phyloP scores from a whole-genome alignment of 2,329 filamentous ascomycete genomes.

The Ascosphaera acerosa region DNA sequence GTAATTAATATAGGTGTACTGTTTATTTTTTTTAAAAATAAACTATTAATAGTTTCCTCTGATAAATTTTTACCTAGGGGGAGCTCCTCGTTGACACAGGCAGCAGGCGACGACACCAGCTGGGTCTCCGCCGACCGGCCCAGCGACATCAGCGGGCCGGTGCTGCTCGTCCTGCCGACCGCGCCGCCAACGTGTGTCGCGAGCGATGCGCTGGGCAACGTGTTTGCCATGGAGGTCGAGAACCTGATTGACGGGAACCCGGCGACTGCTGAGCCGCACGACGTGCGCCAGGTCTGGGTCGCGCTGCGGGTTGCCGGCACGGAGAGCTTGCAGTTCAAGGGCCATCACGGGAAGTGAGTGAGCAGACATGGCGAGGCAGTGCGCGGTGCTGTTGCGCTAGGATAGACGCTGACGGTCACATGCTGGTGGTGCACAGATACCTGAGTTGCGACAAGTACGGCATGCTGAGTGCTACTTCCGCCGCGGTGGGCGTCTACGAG shows the following conservation, averaged over 20 bases:
- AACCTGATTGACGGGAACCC: constrained; percentile 71
- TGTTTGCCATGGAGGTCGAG: constrained; percentile 60
- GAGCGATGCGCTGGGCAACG: constrained; percentile 63
- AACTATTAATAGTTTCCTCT: too few species aligned
- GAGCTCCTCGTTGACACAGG: too few species aligned
- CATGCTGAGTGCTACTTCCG: constrained; percentile 45
- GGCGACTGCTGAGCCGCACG: constrained; percentile 74
- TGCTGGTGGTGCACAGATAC: too few species aligned
- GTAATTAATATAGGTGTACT: too few species aligned
- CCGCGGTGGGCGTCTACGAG: constrained; percentile 66
- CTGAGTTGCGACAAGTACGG: constrained; percentile 69
- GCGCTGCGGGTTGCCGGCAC: constrained; percentile 63
- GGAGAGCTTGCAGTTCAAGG: constrained; percentile 64
- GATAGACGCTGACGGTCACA: too few species aligned
- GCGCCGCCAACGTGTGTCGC: constrained; percentile 49
- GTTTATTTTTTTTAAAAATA: too few species aligned
- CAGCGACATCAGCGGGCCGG: constrained; percentile 53
- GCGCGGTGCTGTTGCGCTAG: too few species aligned
- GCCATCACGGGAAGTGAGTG: constrained; percentile 53
- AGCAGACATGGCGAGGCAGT: too few species aligned
- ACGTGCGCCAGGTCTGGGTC: constrained; percentile 89
- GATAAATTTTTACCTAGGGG: too few species aligned
- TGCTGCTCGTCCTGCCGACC: constrained; percentile 61
- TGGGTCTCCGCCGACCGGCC: constrained; percentile 69
- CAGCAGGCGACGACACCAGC: constrained; percentile 42